Evolutionary conservation across 495 filamentous ascomycete species (phyloP), one percentile per base, ranked within the genome.

Genomic region (Xylaria telfairii): DNA sequence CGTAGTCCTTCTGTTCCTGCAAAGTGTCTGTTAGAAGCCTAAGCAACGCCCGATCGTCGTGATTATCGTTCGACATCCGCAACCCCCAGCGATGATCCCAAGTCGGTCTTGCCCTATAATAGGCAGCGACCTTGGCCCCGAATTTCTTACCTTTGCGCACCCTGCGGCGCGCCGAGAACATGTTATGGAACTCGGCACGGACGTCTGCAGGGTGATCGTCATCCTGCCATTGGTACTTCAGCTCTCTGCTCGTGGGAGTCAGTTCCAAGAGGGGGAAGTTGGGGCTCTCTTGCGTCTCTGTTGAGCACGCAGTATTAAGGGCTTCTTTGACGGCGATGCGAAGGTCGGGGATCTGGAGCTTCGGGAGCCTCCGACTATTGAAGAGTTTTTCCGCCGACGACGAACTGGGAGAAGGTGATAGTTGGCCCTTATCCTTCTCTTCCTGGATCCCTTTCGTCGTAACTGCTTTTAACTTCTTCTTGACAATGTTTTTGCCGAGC

Each of bases 121-220:
- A 71, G 2, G 9, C 15, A n/a, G 2, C 5, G 0, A 71, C 69
- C 39, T 46, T 1, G 0, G 28, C 8, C 2, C 69, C 69, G 28
- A 71, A 67, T 41, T 59, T 34, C 51, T 59, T 34, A 28, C 61
- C 24, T n/a, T 71, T 71, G 8, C 69, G 69, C 1, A 71, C 53
- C 8, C 69, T 13, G 28, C 69, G 69, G 8, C 69, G 69, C 24
- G 69, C 69, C 8, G 61, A 46, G 0, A 66, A 3, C 62, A 71
- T 71, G 30, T 71, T 71, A 28, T 64, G 69, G 28, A 59, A 71
- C 53, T 71, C 69, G 4, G 28, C 49, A 0, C 4, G 32, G 3
- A 71, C 53, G 15, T 71, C 69, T 0, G 53, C 26, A 0, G 61
- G 8, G 26, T 39, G 51, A 19, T 65, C 34, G 12, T 44, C 37